Percentiles rank a stretch among this genome's conserved stretches.
These are phyloP conservation scores for Starmerella apicola DNA, from an alignment of 805 yeast genomes.

Conservation along the genomic window DNA sequence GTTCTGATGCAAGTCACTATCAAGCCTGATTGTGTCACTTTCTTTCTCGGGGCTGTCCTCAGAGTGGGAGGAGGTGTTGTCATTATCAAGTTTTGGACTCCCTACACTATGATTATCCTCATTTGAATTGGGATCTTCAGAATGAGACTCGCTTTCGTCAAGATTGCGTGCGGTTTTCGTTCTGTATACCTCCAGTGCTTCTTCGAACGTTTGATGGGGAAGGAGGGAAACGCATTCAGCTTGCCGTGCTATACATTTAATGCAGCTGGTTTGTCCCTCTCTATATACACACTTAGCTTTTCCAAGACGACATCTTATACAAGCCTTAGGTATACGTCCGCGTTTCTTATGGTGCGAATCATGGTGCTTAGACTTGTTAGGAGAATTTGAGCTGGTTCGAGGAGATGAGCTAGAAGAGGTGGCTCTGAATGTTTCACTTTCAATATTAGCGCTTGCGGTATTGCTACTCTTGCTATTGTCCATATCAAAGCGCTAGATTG, in stretches of 20 bases:
- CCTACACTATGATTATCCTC: background rate
- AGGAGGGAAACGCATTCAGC: slow-evolving; percentile 10
- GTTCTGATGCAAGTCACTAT: too few species aligned
- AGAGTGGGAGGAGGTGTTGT: background rate
- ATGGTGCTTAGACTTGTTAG: too few species aligned
- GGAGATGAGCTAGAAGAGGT: too few species aligned
- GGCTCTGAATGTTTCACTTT: too few species aligned
- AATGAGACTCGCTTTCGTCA: too few species aligned
- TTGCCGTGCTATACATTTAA: slow-evolving; percentile 13
- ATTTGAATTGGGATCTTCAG: background rate
- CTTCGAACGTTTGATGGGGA: background rate
- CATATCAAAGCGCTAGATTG: too few species aligned
- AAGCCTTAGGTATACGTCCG: slow-evolving; percentile 16
- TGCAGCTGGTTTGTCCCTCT: slow-evolving; percentile 12
- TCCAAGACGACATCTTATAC: slow-evolving; percentile 15
- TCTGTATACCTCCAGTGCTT: background rate
- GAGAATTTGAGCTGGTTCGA: too few species aligned
- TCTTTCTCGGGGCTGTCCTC: background rate
- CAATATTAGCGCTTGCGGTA: too few species aligned
- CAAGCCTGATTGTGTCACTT: background rate
- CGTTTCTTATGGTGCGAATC: slow-evolving; percentile 4
- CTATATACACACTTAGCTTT: slow-evolving; percentile 16
- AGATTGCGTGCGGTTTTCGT: too few species aligned
- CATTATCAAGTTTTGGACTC: background rate
- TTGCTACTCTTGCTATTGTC: too few species aligned